Evolutionary conservation across 768 basidiomycete genomes (phyloP), one percentile per base, ranked within the genome.

Genomic region (Leccinum olivaceopallidum): DNA sequence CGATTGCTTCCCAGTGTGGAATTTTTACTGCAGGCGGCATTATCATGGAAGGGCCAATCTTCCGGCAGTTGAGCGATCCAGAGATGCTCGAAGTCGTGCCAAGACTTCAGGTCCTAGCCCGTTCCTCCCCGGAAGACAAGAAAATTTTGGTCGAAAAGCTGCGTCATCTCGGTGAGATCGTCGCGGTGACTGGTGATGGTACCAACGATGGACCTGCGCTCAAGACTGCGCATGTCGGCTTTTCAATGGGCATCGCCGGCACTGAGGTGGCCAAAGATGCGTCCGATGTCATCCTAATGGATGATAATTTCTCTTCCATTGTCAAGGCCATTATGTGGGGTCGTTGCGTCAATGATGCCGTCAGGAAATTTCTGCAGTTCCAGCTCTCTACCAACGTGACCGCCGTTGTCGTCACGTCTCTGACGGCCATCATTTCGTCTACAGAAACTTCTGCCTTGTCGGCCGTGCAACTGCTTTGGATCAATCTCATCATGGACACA

Each of bases 271-370:
- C 97, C 53, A 98, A 99, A 76, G 95, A 98, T 74, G 97, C 97
- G 1, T 98, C 96, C 7, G 97, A 99, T 69, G 97, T 99, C 70
- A 95, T 98, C 67, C 85, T 98, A 47, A 97, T 97, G 95, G 92
- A 95, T 71, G 94, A 95, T 76, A 95, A 96, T 72, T 98, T 99
- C 72, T 79, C 93, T 5, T 95, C 93, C 3, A 95, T 99, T 69
- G 94, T 98, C 65, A 89, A 94, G 67, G 97, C 97, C 58, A 97
- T 98, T 67, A 95, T 97, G 81, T 98, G 97, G 96, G 97, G 97
- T 48, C 92, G 97, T 53, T 96, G 94, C 69, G 96, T 99, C 63
- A 99, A 98, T 73, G 97, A 99, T 69, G 87, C 95, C 0, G 97
- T 98, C 55, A 88, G 90, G 71, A 99, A 98, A 79, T 99, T 98